phyloP scores from a whole-genome alignment of 768 basidiomycete species.

The Clitopilus hobsonii region DNA sequence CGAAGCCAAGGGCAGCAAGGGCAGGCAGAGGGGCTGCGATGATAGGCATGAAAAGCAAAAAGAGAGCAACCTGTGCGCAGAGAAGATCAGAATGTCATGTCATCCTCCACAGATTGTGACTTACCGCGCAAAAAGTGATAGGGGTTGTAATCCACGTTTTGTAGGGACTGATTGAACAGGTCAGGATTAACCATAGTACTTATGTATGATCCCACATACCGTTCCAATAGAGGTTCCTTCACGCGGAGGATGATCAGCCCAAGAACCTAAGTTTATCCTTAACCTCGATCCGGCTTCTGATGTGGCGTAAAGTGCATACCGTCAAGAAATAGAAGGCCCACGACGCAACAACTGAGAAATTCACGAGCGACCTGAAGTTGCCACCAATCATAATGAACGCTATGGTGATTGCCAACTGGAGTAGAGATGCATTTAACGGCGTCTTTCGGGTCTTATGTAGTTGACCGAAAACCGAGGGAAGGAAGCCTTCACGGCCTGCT shows the following conservation, averaged over 20 bases:
- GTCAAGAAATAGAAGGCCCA: constrained; percentile 89
- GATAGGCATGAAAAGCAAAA: constrained; percentile 90
- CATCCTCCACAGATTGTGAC: constrained; percentile 20
- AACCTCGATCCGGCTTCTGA: background rate
- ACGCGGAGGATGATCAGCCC: constrained; percentile 84
- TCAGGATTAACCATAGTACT: background rate
- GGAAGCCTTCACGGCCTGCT: constrained; percentile 82
- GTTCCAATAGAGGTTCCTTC: constrained; percentile 85
- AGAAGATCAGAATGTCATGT: constrained; percentile 5
- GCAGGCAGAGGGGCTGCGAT: constrained; percentile 91
- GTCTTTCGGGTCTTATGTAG: constrained; percentile 74
- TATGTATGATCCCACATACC: constrained; percentile 34
- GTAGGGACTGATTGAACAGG: constrained; percentile 63
- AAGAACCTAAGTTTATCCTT: constrained; percentile 51
- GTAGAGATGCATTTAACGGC: constrained; percentile 80
- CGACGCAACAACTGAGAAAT: constrained; percentile 82
- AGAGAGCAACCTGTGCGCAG: constrained; percentile 66
- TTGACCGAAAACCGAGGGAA: constrained; percentile 80
- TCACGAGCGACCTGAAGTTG: constrained; percentile 84
- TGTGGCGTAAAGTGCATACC: constrained; percentile 32
- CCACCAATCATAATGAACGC: constrained; percentile 82
- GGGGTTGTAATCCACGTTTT: constrained; percentile 91
- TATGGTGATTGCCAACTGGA: constrained; percentile 73
- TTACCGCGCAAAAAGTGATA: constrained; percentile 79
- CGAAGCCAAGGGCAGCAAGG: constrained; percentile 85